phyloP scores from a whole-genome alignment of 2,329 filamentous ascomycete genomes.

The Diaporthe amygdali region DNA sequence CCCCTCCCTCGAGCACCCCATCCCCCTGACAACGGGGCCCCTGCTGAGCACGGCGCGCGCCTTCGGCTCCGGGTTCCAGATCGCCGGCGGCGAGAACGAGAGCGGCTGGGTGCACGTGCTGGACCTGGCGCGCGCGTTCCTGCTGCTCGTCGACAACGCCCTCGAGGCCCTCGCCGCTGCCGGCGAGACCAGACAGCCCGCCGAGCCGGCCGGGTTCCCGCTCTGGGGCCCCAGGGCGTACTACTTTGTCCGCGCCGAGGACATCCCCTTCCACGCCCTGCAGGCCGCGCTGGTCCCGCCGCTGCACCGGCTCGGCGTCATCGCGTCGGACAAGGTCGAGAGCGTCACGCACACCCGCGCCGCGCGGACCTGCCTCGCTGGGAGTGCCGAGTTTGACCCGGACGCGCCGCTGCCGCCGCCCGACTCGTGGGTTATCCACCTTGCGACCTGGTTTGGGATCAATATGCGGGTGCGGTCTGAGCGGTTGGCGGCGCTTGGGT shows the following conservation, averaged over 20 bases:
- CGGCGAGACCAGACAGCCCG: neutral
- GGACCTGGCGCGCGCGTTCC: constrained; percentile 25
- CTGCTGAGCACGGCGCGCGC: constrained; percentile 10
- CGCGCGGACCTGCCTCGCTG: neutral
- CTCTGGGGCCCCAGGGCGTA: constrained; percentile 26
- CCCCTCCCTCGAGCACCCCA: constrained; percentile 17
- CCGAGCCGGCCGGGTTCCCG: neutral
- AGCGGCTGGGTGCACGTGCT: constrained; percentile 23
- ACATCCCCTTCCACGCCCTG: constrained; percentile 14
- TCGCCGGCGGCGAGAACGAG: constrained; percentile 23
- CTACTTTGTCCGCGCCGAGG: constrained; percentile 24
- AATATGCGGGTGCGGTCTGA: constrained; percentile 5
- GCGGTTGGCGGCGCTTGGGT: neutral
- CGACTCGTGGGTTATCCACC: constrained; percentile 15
- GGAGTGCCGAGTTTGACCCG: constrained; percentile 4
- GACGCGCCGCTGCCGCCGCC: constrained; percentile 8
- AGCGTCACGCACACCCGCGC: constrained; percentile 15
- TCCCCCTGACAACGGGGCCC: constrained; percentile 9
- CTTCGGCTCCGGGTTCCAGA: constrained; percentile 24
- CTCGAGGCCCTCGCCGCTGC: neutral
- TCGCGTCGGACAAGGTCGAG: constrained; percentile 9
- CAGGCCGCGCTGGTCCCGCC: constrained; percentile 6
- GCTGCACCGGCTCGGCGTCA: constrained; percentile 16
- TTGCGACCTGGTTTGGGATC: neutral
- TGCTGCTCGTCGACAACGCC: constrained; percentile 24